Evolutionary conservation across 2,329 filamentous ascomycete genomes (phyloP), one percentile per base, ranked within the genome.

Genomic region (Aspergillus eucalypticola): DNA sequence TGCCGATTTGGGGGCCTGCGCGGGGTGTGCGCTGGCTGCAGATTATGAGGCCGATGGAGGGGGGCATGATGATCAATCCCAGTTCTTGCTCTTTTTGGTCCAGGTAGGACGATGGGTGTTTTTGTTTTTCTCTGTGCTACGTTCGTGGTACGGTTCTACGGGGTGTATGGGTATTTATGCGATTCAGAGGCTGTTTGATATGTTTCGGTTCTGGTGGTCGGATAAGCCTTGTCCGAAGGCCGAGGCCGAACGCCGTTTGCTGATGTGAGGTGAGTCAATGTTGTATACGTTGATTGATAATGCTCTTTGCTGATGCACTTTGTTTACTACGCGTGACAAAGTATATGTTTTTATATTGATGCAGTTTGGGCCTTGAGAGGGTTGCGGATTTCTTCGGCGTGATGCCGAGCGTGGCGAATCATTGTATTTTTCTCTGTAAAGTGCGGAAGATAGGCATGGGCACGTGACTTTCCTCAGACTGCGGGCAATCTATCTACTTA

Each of bases 1-100:
- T 54, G 39, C 66, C 65, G 35, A 76, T 69, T 54, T 72, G 69
- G 5, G 67, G 70, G 15, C 73, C 69, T 8, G 71, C 68, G 10
- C 75, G 71, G 3, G 73, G 71, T 1, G 57, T 61, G 11, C 75
- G 70, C 41, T 70, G 69, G 38, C 70, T 73, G 67, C 74, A 69
- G 53, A 73, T 65, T 49, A 76, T 71, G 17, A 76, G 21, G 23
- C 60, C 64, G 53, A 65, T 61, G 6, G 15, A 27, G 27, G 46
- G 46, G 5, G 46, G 4, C 46, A 50, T 50, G 15, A 15, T 44
- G 41, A 21, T 35, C 11, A 13, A 5, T 35, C 10, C 10, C 10
- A 35, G 5, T 35, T 35, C 11, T 15, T 13, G 2, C 25, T 27
- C 25, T 8, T 5, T 35, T 35, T 35, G 32, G 29, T 19, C 2